phyloP scores from a whole-genome alignment of 169 alveolate species.

The Eimeria acervulina region DNA sequence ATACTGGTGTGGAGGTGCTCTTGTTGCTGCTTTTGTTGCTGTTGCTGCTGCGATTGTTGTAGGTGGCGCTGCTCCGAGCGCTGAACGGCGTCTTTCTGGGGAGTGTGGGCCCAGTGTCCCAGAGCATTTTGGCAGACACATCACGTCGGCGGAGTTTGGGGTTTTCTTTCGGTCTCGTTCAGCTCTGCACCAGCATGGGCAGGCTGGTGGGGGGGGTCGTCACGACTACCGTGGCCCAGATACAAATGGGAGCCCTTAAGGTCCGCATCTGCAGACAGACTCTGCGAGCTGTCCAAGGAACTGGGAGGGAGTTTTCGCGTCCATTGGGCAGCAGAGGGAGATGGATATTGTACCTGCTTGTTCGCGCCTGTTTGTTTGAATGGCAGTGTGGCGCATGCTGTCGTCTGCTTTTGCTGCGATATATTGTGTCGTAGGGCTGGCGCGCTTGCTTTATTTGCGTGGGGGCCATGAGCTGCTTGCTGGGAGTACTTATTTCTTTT shows the following conservation, averaged over 20 bases:
- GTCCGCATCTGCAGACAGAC: constrained; percentile 71
- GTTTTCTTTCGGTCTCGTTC: constrained; percentile 92
- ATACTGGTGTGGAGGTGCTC: background rate
- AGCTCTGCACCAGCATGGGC: constrained; percentile 91
- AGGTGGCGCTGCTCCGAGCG: constrained; percentile 90
- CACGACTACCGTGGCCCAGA: constrained; percentile 91
- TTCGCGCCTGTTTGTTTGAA: background rate
- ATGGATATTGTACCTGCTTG: background rate
- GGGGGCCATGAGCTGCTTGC: constrained; percentile 88
- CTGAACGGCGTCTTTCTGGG: constrained; percentile 92
- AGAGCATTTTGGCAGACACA: constrained; percentile 92
- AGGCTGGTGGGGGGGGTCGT: constrained; percentile 92
- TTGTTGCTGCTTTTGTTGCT: background rate
- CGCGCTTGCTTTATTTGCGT: constrained; percentile 91
- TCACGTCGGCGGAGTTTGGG: constrained; percentile 88
- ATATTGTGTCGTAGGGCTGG: constrained; percentile 85
- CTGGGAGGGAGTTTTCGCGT: background rate
- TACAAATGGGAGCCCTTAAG: constrained; percentile 88
- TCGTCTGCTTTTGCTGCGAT: background rate
- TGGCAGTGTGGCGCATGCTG: background rate
- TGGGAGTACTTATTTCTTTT: constrained; percentile 88
- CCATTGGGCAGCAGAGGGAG: background rate
- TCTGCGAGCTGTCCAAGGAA: no score
- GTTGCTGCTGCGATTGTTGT: background rate
- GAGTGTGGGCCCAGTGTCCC: constrained; percentile 93